Percentiles rank a stretch among this genome's conserved stretches.
phyloP scores from a whole-genome alignment of 352 stramenopile species.

The Phytophthora foliorum region DNA sequence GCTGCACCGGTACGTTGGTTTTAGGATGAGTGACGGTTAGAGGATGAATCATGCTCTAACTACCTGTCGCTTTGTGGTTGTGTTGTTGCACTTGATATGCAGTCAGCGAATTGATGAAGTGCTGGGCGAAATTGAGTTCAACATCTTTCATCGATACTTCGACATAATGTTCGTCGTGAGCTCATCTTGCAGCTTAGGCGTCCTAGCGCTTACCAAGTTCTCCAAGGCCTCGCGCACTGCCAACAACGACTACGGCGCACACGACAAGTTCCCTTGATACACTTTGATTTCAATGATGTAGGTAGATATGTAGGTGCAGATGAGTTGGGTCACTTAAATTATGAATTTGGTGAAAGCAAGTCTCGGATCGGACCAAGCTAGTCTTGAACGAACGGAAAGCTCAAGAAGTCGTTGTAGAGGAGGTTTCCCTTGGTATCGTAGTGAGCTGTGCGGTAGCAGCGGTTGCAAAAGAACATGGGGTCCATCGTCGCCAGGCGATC shows the following conservation, averaged over 20 bases:
- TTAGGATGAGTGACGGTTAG: neutral
- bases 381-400: conserved; percentile 80
- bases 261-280: conserved; percentile 84
- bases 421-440: conserved; percentile 64
- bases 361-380: conserved; percentile 25
- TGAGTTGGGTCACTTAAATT: conserved; percentile 34
- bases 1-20: conserved; percentile 56
- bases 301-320: conserved; percentile 24
- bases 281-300: neutral
- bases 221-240: conserved; percentile 81
- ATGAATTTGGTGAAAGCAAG: conserved; percentile 27
- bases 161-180: conserved; percentile 90
- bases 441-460: conserved; percentile 76
- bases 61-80: neutral
- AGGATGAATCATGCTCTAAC: conserved; percentile 1
- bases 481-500: conserved; percentile 70
- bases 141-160: conserved; percentile 88
- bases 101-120: conserved; percentile 87
- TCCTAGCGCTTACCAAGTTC: conserved; percentile 75
- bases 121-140: conserved; percentile 85
- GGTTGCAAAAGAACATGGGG: conserved; percentile 85
- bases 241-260: conserved; percentile 76
- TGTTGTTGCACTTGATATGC: conserved; percentile 1
- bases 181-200: conserved; percentile 65
- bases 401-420: conserved; percentile 77